Percentiles rank a stretch among this genome's conserved stretches.
Conservation (phyloP, 805 yeast genomes). For the Sugiyamaella qingdaonensis region DNA sequence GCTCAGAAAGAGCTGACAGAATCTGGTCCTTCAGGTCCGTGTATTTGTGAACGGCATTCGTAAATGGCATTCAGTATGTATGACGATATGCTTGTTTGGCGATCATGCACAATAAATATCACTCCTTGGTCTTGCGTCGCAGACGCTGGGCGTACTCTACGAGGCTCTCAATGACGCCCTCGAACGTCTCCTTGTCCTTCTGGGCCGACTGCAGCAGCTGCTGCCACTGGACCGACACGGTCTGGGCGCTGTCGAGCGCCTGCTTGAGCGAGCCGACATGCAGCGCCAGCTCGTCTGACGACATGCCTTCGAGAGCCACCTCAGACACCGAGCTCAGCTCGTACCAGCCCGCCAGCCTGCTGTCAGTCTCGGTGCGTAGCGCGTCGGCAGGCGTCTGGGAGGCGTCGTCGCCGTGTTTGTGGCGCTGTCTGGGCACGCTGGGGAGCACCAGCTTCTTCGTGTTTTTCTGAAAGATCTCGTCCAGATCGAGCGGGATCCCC, state of each 20-base stretch:
- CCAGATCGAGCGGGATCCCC: conserved; percentile 71
- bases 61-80: background rate
- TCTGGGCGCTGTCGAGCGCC: conserved; percentile 38
- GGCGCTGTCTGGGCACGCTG: background rate
- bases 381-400: background rate
- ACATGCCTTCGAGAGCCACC: conserved; percentile 36
- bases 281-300: conserved; percentile 34
- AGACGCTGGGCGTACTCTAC: conserved; percentile 86
- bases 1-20: too few relatives aligned
- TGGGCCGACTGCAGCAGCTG: conserved; percentile 45
- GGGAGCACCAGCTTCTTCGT: conserved; percentile 26
- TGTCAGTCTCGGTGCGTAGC: conserved; percentile 23
- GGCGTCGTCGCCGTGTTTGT: background rate
- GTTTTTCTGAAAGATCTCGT: conserved; percentile 41
- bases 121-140: conserved; percentile 39
- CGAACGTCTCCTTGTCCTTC: conserved; percentile 71
- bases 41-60: background rate
- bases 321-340: conserved; percentile 33
- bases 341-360: conserved; percentile 28
- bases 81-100: background rate
- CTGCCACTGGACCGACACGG: conserved; percentile 48
- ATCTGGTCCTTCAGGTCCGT: too few relatives aligned
- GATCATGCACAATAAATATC: background rate
- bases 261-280: conserved; percentile 35
- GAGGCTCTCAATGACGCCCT: conserved; percentile 81